These are phyloP conservation scores for Xylariomycetidae sp. DNA, from an alignment of 2,329 filamentous ascomycete species.

Conservation along the genomic window DNA sequence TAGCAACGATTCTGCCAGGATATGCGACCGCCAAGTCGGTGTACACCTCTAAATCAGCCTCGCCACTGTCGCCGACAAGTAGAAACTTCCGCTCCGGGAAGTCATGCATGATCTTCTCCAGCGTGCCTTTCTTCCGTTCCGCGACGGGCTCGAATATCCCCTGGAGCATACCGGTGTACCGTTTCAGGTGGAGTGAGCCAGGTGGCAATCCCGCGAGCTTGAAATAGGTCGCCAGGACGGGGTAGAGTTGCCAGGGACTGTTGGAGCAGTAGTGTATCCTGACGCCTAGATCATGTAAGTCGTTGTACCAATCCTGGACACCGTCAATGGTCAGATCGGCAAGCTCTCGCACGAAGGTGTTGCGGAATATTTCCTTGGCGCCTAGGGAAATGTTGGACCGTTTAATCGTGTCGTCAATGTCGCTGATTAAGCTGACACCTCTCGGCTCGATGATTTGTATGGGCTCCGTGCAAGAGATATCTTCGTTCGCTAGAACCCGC, in stretches of 20 bases:
- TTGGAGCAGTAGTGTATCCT: constrained; percentile 98
- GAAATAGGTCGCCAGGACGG: constrained; percentile 82
- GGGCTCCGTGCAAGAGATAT: constrained; percentile 74
- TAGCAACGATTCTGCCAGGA: constrained; percentile 74
- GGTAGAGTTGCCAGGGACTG: constrained; percentile 96
- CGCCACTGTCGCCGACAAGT: constrained; percentile 90
- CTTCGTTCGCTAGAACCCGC: constrained; percentile 79
- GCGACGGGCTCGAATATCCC: constrained; percentile 97
- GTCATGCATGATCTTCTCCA: constrained; percentile 81
- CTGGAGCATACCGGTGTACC: constrained; percentile 94
- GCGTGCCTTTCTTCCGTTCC: constrained; percentile 83
- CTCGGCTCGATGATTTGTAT: constrained; percentile 71
- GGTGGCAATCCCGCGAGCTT: constrained; percentile 72
- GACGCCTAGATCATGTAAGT: constrained; percentile 74
- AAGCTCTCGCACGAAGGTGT: constrained; percentile 87
- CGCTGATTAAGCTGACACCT: constrained; percentile 90
- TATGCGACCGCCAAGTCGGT: constrained; percentile 86
- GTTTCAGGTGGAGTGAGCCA: constrained; percentile 91
- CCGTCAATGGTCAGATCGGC: constrained; percentile 78
- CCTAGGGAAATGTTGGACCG: constrained; percentile 85
- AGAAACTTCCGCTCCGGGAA: constrained; percentile 89
- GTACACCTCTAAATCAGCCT: constrained; percentile 95
- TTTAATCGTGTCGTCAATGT: constrained; percentile 97
- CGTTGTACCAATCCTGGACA: constrained; percentile 83
- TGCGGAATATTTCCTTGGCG: constrained; percentile 90